Evolutionary conservation across 305 asterid genomes (phyloP).

Genomic region (Fraxinus latifolia): DNA sequence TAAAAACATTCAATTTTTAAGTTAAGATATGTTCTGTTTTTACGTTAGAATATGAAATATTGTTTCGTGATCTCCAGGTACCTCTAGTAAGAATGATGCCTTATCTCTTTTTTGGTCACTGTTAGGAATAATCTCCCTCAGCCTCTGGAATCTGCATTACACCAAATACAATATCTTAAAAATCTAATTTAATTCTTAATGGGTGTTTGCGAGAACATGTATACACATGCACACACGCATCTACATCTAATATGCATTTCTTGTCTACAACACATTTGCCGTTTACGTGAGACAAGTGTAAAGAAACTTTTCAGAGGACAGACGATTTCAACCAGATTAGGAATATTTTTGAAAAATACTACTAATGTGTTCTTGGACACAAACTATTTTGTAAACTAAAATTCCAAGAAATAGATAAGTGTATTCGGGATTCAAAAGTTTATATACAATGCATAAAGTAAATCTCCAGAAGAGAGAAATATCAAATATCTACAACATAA

Average conservation of each 20-base stretch:
- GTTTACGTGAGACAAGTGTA: not conserved
- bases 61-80: slow-evolving; percentile 24
- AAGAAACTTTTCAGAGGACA: not conserved
- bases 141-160: slow-evolving; percentile 71
- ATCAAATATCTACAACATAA: not conserved
- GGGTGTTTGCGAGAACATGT: not conserved
- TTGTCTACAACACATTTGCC: not conserved
- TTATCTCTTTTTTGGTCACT: slow-evolving; percentile 95
- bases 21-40: not conserved
- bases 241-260: not conserved
- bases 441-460: not conserved
- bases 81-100: slow-evolving; percentile 97
- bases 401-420: slow-evolving; percentile 1
- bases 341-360: not conserved
- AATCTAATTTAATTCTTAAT: not conserved
- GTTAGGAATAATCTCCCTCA: slow-evolving; percentile 88
- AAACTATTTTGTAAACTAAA: not conserved
- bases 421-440: not conserved
- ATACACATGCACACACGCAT: not conserved
- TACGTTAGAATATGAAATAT: slow-evolving; percentile 2
- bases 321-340: not conserved
- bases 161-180: slow-evolving; percentile 13
- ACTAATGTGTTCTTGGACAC: not conserved
- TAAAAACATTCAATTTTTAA: slow-evolving; percentile 22
- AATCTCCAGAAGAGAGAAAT: not conserved